These are phyloP conservation scores for Capillidium rhysosporum DNA, from an alignment of 371 early-diverging fungal genomes.

Conservation along the genomic window DNA sequence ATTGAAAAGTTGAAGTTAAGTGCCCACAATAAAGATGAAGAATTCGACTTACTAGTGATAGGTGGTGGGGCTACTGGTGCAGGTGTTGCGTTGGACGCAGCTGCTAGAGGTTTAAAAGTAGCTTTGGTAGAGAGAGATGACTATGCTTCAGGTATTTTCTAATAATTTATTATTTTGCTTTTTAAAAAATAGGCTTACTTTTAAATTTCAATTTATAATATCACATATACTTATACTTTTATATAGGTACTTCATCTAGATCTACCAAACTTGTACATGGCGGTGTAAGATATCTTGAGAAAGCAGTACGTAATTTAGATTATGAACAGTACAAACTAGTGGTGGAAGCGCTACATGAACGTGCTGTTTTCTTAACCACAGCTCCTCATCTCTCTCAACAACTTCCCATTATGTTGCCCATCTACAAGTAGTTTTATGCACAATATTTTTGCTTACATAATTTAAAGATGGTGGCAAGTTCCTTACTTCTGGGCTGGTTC, in stretches of 20 bases:
- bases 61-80: conserved; percentile 98
- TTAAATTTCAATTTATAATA: no score
- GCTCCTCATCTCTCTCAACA: conserved; percentile 91
- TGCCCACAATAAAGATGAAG: conserved; percentile 1
- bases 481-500: conserved; percentile 96
- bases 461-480: conserved; percentile 66
- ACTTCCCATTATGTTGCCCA: conserved; percentile 89
- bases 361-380: conserved; percentile 82
- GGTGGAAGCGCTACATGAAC: conserved; percentile 89
- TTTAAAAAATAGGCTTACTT: no score
- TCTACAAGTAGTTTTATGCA: conserved; percentile 45
- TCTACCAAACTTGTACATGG: conserved; percentile 99
- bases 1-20: conserved; percentile 31
- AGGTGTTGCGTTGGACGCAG: conserved; percentile 95
- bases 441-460: not conserved
- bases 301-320: conserved; percentile 89
- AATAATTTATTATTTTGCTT: no score
- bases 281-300: conserved; percentile 98
- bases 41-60: conserved; percentile 84
- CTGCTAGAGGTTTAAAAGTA: conserved; percentile 87
- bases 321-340: conserved; percentile 96
- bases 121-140: conserved; percentile 96
- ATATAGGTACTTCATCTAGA: conserved; percentile 76
- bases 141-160: conserved; percentile 79
- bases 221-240: no score